phyloP scores from a whole-genome alignment of 495 filamentous ascomycete species.

The Podospora pseudopauciseta region DNA sequence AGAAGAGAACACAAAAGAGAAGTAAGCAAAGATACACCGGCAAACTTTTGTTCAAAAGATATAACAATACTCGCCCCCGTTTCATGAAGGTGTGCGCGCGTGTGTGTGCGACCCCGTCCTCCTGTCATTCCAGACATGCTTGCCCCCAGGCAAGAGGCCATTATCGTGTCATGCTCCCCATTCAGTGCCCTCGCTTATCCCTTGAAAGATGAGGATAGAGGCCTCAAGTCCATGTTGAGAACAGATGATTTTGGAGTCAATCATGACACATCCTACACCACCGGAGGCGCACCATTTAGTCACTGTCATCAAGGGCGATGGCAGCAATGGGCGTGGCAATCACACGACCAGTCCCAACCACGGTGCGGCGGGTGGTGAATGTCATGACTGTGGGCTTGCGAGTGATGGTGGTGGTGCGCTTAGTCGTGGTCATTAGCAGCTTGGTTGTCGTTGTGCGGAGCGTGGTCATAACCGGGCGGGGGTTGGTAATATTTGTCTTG shows the following conservation, averaged over 20 bases:
- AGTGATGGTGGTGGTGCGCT: not conserved
- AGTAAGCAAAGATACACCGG: not conserved
- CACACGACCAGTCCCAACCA: constrained; percentile 5
- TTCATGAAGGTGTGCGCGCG: not conserved
- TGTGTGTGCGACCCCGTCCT: not conserved
- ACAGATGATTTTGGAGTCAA: not conserved
- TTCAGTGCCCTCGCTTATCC: not conserved
- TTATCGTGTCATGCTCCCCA: not conserved
- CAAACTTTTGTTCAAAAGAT: not conserved
- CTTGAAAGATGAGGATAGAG: not conserved
- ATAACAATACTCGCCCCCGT: not conserved
- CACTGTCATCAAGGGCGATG: not conserved
- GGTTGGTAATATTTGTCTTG: not conserved
- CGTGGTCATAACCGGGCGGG: not conserved
- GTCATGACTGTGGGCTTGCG: constrained; percentile 3
- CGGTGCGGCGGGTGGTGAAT: constrained; percentile 3
- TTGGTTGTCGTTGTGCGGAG: not conserved
- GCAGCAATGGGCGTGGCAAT: not conserved
- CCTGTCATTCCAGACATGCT: not conserved
- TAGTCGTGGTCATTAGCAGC: not conserved
- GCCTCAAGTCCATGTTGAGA: not conserved
- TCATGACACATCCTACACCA: not conserved
- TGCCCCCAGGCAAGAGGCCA: not conserved
- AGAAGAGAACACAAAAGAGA: not conserved
- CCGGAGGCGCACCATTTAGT: not conserved